Percentiles rank a stretch among this genome's conserved stretches.
These are phyloP conservation scores for Elongisporangium prolatum DNA, from an alignment of 352 stramenopile genomes.

Conservation along the genomic window DNA sequence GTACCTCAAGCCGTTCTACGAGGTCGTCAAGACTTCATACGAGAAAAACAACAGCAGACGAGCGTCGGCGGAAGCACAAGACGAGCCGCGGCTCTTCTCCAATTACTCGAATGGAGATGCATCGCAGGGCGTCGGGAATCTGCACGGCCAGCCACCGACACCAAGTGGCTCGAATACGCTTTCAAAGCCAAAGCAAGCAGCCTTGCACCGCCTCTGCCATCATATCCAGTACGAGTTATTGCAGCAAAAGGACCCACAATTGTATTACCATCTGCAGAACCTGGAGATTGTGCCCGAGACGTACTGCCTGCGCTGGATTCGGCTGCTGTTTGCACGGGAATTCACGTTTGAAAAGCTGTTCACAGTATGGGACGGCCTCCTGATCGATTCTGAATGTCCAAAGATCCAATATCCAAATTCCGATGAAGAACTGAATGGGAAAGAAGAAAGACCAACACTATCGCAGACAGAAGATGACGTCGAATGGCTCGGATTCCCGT, in stretches of 20 bases:
- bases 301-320: constrained; percentile 79
- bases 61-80: constrained; percentile 9
- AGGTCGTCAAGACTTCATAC: constrained; percentile 48
- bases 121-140: too few relatives aligned
- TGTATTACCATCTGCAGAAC: constrained; percentile 79
- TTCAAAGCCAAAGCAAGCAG: constrained; percentile 21
- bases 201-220: constrained; percentile 61
- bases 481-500: constrained; percentile 51
- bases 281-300: constrained; percentile 76
- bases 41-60: constrained; percentile 8
- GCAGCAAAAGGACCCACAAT: constrained; percentile 72
- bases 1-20: constrained; percentile 75
- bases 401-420: constrained; percentile 34
- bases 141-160: constrained; percentile 8
- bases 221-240: constrained; percentile 75
- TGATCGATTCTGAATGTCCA: constrained; percentile 28
- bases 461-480: constrained; percentile 10
- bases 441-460: constrained; percentile 2
- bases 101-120: constrained; percentile 9
- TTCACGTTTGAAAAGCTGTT: constrained; percentile 62
- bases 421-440: constrained; percentile 21
- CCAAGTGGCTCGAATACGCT: background rate
- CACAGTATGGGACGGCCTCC: constrained; percentile 67
- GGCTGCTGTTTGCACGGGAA: constrained; percentile 72
- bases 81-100: constrained; percentile 19